A percentile compares a stretch with the other conserved stretches of the same genome.
phyloP scores from a whole-genome alignment of 2,329 filamentous ascomycete species.

The Ceratocystis papillata region DNA sequence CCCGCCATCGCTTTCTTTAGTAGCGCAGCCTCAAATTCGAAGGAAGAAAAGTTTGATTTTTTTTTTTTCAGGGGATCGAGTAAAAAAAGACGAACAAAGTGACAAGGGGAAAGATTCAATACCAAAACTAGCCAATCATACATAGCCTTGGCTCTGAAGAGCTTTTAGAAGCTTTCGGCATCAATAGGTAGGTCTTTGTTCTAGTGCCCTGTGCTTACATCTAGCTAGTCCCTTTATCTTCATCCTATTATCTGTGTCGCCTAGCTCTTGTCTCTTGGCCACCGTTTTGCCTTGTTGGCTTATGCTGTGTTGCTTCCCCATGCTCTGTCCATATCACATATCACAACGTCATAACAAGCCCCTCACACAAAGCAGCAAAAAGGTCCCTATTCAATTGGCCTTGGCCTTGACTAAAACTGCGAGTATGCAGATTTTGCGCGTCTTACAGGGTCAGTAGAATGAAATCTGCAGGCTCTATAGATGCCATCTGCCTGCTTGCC shows the following conservation, averaged over 20 bases:
- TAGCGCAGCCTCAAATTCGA: neutral
- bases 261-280: neutral
- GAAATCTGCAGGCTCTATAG: constrained; percentile 10
- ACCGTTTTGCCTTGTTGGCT: neutral
- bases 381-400: neutral
- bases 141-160: neutral
- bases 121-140: neutral
- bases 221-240: neutral
- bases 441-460: neutral
- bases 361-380: neutral
- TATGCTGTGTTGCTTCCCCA: neutral
- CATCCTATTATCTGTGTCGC: neutral
- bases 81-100: neutral
- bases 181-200: neutral
- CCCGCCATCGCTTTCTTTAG: neutral
- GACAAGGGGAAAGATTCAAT: neutral
- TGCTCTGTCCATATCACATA: neutral
- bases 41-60: constrained; percentile 7
- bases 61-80: neutral
- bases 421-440: neutral
- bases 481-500: neutral
- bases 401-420: no score
- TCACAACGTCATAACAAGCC: neutral
- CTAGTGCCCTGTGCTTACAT: neutral
- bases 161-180: neutral